Percentiles rank a stretch among this genome's conserved stretches.
Evolutionary conservation across 1,284 basidiomycete genomes (phyloP).

Genomic region (Apiotrichum brassicae): DNA sequence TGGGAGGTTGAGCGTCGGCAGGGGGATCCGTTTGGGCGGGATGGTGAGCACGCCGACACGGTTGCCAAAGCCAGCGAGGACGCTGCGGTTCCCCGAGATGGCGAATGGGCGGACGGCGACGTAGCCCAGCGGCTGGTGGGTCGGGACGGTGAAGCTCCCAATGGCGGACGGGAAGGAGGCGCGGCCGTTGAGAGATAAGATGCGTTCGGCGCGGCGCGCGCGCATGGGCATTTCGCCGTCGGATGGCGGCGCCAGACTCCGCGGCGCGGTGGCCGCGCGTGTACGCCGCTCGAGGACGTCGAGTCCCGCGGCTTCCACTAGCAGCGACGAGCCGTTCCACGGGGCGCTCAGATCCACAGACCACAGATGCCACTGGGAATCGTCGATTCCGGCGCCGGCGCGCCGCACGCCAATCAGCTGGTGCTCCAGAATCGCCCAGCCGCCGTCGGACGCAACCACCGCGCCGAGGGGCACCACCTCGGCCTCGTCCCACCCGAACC

Average conservation of each 20-base stretch:
- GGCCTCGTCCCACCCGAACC: conserved; percentile 21
- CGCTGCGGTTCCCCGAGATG: conserved; percentile 5
- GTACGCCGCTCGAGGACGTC: conserved; percentile 15
- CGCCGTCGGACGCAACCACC: conserved; percentile 20
- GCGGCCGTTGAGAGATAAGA: conserved; percentile 33
- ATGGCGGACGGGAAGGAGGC: conserved; percentile 27
- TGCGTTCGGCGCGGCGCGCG: conserved; percentile 30
- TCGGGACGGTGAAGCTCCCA: conserved; percentile 26
- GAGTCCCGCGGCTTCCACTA: conserved; percentile 22
- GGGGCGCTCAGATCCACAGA: conserved; percentile 26
- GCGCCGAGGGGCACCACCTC: conserved; percentile 30
- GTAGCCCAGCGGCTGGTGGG: conserved; percentile 30
- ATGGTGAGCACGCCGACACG: conserved; percentile 31
- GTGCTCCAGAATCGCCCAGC: conserved; percentile 20
- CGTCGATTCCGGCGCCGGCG: conserved; percentile 28
- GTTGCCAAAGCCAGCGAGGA: conserved; percentile 39
- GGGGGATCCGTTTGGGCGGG: background rate
- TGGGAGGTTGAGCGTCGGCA: background rate
- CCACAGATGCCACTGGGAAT: conserved; percentile 38
- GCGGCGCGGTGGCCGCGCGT: background rate
- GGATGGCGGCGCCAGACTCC: background rate
- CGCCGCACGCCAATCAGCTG: conserved; percentile 28
- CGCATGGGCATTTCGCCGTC: conserved; percentile 23
- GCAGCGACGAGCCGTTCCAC: conserved; percentile 31
- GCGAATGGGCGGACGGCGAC: conserved; percentile 27